Evolutionary conservation across 2,329 filamentous ascomycete genomes (phyloP).

Genomic region (Fusarium dlaminii): DNA sequence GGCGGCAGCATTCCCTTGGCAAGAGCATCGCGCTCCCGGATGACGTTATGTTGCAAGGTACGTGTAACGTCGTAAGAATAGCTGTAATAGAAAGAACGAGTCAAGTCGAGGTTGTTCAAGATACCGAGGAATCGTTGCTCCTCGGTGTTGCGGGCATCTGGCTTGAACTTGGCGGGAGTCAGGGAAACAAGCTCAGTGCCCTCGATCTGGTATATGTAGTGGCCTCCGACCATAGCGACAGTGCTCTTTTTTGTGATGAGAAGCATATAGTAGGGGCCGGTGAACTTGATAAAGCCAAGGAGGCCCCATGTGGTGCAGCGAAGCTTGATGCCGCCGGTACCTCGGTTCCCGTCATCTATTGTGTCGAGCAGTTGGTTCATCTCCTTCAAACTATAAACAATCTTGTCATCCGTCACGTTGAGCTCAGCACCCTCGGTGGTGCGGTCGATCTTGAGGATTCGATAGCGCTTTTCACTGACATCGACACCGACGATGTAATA

Average conservation of each 20-base stretch:
- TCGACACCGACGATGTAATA: conserved; percentile 97
- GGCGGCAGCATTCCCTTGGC: conserved; percentile 69
- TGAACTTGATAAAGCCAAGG: conserved; percentile 95
- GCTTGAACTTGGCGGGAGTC: conserved; percentile 77
- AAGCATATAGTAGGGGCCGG: conserved; percentile 96
- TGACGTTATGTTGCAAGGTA: conserved; percentile 92
- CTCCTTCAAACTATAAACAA: conserved; percentile 89
- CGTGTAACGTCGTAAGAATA: conserved; percentile 97
- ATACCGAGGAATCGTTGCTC: conserved; percentile 90
- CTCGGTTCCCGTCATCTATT: conserved; percentile 94
- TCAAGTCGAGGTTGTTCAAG: conserved; percentile 89
- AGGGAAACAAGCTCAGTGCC: conserved; percentile 91
- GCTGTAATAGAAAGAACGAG: conserved; percentile 95
- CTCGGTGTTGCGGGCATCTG: conserved; percentile 83
- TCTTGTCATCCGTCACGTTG: conserved; percentile 91
- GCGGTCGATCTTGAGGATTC: conserved; percentile 93
- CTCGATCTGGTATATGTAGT: conserved; percentile 95
- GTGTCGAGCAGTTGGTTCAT: conserved; percentile 93
- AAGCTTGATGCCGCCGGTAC: conserved; percentile 87
- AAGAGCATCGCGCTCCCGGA: conserved; percentile 77
- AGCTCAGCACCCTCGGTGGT: conserved; percentile 81
- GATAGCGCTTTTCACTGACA: conserved; percentile 86
- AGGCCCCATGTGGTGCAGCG: conserved; percentile 94
- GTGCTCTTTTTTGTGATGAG: conserved; percentile 95
- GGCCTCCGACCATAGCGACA: conserved; percentile 94